phyloP scores from a whole-genome alignment of 192 early-diverging fungal species.

The Entrophospora sp. region DNA sequence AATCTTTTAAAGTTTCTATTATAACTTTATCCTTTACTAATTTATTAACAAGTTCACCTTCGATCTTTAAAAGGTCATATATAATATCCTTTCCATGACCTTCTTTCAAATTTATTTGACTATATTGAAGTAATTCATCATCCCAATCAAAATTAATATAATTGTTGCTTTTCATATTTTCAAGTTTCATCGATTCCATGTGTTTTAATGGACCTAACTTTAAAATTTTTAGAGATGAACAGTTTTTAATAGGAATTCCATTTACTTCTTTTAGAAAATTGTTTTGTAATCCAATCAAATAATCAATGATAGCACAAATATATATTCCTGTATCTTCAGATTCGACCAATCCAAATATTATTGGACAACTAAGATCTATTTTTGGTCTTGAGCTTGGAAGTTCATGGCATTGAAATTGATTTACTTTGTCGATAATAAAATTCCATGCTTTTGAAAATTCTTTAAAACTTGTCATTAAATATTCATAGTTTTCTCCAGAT shows the following conservation, averaged over 20 bases:
- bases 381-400: not conserved
- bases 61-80: constrained; percentile 11
- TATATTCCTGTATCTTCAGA: not conserved
- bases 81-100: not conserved
- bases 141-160: constrained; percentile 12
- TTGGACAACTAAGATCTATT: not conserved
- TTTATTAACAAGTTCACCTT: not conserved
- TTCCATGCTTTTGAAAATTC: constrained; percentile 17
- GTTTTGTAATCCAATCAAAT: constrained; percentile 15
- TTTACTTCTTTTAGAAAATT: constrained; percentile 5
- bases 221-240: not conserved
- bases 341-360: constrained; percentile 1
- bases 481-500: not conserved
- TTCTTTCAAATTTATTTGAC: not conserved
- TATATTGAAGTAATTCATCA: not conserved
- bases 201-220: not conserved
- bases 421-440: not conserved
- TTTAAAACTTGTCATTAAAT: constrained; percentile 1
- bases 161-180: not conserved
- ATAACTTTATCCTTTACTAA: constrained; percentile 5
- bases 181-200: not conserved
- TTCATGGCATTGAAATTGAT: constrained; percentile 20
- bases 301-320: constrained; percentile 3
- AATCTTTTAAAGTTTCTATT: not conserved
- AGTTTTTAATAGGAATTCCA: not conserved